phyloP scores from a whole-genome alignment of 331 rosid genomes.

The Quercus lobata region DNA sequence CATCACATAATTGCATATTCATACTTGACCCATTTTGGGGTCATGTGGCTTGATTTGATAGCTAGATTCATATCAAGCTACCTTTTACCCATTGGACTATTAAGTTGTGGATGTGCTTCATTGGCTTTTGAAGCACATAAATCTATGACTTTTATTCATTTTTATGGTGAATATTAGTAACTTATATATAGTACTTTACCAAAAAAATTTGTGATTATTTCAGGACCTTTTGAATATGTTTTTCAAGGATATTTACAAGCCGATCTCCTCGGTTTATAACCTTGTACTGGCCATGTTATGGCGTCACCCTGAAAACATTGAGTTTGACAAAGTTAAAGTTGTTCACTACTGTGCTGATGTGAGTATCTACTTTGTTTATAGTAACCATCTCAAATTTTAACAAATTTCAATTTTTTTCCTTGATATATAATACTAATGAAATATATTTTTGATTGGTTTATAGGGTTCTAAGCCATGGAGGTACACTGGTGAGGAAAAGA shows the following conservation, averaged over 20 bases:
- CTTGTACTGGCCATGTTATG: conserved; percentile 84
- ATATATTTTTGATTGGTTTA: not conserved
- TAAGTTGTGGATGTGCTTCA: too few species aligned
- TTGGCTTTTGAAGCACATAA: too few species aligned
- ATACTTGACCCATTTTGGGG: too few species aligned
- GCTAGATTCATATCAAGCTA: too few species aligned
- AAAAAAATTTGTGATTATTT: not conserved
- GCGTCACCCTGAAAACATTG: conserved; percentile 87
- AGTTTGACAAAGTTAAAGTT: conserved; percentile 64
- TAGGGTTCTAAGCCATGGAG: conserved; percentile 65
- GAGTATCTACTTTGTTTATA: conserved; percentile 14
- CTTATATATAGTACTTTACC: too few species aligned
- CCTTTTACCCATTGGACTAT: too few species aligned
- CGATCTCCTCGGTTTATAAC: conserved; percentile 59
- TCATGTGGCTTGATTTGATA: too few species aligned
- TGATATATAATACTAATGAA: not conserved
- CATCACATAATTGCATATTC: too few species aligned
- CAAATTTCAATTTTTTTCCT: not conserved
- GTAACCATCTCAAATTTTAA: not conserved
- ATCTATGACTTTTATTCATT: too few species aligned
- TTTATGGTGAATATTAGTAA: too few species aligned
- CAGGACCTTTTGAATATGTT: conserved; percentile 79
- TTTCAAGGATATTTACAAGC: conserved; percentile 60
- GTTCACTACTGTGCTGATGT: conserved; percentile 87
- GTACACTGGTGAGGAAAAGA: conserved; percentile 37